Evolutionary conservation across 345 rosid genomes (phyloP), one percentile per base, ranked within the genome.

Genomic region (Populus deltoides): DNA sequence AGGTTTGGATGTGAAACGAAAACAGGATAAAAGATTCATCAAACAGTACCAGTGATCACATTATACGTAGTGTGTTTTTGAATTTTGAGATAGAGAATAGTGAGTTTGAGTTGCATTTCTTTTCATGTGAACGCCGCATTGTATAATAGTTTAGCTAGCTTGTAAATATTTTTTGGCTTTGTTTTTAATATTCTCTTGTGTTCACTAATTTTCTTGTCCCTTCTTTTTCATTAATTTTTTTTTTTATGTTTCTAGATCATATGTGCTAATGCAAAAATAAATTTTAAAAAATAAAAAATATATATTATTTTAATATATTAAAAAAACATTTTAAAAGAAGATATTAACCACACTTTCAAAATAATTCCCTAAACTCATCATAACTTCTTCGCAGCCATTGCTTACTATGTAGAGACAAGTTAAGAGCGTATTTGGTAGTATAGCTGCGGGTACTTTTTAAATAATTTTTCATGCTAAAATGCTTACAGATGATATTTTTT

Each of bases 141-240:
- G 39, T 53, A 72, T 17, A 31, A 55, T 72, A 53, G 63, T 22
- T 35, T 18, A 24, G 10, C 18, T n/a, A 8, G 33, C 41, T 11
- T 35, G 51, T 67, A 35, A 3, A 29, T 45, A 66, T 66, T 29
- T 75, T 65, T 75, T 75, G 71, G 61, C 29, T 66, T 66, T 71
- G 45, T 8, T 7, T 75, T 66, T 53, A 41, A 41, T 41, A 41
- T 41, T 65, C 11, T 63, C 45, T 13, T 38, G 3, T 22, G 8
- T n/a, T 9, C 63, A 3, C 29, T 57, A n/a, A 57, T 8, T 57
- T n/a, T 57, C 29, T 9, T 57, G 63, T n/a, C 18, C 66, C 27
- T 25, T 43, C 29, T 74, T 8, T 27, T 8, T 15, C 17, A 25
- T 39, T 24, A 1, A 10, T 27, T 45, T 59, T 29, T 29, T 29